A percentile compares a stretch with the other conserved stretches of the same genome.
phyloP scores from a whole-genome alignment of 1,284 basidiomycete genomes.

The Cryptococcus maquisensis region DNA sequence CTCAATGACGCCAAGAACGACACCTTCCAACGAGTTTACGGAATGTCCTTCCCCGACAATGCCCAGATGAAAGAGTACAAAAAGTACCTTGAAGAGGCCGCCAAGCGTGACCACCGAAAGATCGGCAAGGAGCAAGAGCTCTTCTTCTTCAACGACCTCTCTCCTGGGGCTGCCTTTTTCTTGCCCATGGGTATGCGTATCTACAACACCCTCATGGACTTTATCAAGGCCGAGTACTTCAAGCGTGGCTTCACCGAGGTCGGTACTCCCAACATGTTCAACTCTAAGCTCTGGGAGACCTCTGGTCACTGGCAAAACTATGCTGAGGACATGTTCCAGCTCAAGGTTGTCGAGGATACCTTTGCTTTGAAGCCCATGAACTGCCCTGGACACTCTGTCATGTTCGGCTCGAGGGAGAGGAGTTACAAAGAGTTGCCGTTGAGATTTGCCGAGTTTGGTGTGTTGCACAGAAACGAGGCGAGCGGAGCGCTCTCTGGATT shows the following conservation, averaged over 20 bases:
- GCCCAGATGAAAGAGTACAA: constrained; percentile 96
- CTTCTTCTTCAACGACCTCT: constrained; percentile 97
- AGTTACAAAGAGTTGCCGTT: constrained; percentile 95
- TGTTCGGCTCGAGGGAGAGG: constrained; percentile 92
- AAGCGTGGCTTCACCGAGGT: constrained; percentile 59
- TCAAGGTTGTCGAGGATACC: constrained; percentile 91
- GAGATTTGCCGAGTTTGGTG: constrained; percentile 97
- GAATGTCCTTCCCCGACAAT: constrained; percentile 98
- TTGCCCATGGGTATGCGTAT: constrained; percentile 94
- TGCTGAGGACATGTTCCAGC: constrained; percentile 93
- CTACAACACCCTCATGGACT: constrained; percentile 88
- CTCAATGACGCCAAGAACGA: constrained; percentile 92
- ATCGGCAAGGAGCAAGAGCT: constrained; percentile 96
- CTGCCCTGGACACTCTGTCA: constrained; percentile 94
- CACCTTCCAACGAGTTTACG: constrained; percentile 93
- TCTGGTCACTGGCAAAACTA: constrained; percentile 99
- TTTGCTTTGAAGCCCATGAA: constrained; percentile 99
- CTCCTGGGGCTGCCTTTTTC: constrained; percentile 95
- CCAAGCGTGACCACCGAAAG: constrained; percentile 94
- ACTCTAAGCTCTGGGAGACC: constrained; percentile 95
- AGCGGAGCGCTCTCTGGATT: constrained; percentile 90
- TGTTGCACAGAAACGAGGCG: constrained; percentile 95
- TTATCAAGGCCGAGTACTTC: constrained; percentile 64
- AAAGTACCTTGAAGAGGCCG: constrained; percentile 90
- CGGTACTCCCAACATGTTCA: constrained; percentile 97